Conservation (phyloP, 345 rosid genomes). For the Gossypium raimondii region DNA sequence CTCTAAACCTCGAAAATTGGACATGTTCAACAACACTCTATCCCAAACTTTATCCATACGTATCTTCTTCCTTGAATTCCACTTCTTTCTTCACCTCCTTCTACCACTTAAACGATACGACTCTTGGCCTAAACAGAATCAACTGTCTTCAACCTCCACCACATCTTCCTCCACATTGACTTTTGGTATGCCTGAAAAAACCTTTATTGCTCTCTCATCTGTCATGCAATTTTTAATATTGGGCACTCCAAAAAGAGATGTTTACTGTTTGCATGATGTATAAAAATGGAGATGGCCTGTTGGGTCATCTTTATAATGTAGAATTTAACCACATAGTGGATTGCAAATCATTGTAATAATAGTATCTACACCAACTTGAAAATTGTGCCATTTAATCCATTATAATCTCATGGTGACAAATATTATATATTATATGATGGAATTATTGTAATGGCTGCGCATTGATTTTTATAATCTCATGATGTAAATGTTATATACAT, state of each 20-base stretch:
- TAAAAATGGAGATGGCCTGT: slow-evolving; percentile 1
- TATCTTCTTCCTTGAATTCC: not conserved
- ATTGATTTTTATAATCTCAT: not conserved
- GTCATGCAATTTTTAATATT: slow-evolving; percentile 5
- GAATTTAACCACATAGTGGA: not conserved
- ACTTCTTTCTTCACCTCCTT: not conserved
- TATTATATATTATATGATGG: no score
- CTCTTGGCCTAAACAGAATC: no score
- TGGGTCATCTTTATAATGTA: not conserved
- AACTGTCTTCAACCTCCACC: not conserved
- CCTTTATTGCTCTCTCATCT: not conserved
- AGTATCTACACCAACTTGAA: not conserved
- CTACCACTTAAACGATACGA: no score
- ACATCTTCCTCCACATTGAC: not conserved
- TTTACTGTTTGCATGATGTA: not conserved
- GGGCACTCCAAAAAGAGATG: no score
- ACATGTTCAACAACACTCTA: not conserved
- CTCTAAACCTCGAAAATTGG: not conserved
- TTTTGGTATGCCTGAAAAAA: not conserved
- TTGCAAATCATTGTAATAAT: not conserved
- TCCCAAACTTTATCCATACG: not conserved
- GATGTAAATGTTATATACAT: not conserved
- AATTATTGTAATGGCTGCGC: not conserved
- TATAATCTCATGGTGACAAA: not conserved
- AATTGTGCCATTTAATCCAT: not conserved